A percentile compares a stretch with the other conserved stretches of the same genome.
Conservation (phyloP, 805 yeast species). For the Saccharomyces paradoxus region DNA sequence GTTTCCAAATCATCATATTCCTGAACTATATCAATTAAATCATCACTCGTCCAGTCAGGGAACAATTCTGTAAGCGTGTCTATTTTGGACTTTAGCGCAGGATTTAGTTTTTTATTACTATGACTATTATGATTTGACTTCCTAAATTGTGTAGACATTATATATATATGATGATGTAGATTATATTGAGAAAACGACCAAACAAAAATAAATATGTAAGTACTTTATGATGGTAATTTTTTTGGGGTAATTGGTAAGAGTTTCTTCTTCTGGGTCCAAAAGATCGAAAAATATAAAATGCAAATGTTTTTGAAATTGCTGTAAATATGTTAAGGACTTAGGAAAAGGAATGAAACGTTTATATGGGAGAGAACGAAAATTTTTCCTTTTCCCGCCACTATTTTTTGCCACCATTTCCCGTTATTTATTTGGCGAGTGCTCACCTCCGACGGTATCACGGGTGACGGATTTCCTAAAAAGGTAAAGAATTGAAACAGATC, state of each 20-base stretch:
- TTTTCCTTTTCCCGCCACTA: neutral
- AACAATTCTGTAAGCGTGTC: slow-evolving; percentile 71
- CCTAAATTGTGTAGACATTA: slow-evolving; percentile 14
- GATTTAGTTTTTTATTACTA: slow-evolving; percentile 21
- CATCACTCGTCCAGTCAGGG: slow-evolving; percentile 91
- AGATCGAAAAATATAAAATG: neutral
- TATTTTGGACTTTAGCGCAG: slow-evolving; percentile 35
- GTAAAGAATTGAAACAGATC: neutral
- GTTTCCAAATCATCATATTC: slow-evolving; percentile 74
- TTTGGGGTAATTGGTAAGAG: neutral
- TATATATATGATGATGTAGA: neutral
- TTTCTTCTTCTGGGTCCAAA: neutral
- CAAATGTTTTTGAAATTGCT: neutral
- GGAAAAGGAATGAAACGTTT: neutral
- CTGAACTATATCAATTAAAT: slow-evolving; percentile 61
- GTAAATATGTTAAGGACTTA: neutral
- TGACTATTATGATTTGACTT: slow-evolving; percentile 16
- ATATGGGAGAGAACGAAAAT: neutral
- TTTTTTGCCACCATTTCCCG: slow-evolving; percentile 1
- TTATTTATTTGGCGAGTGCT: neutral
- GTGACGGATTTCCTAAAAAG: neutral
- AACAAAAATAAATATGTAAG: neutral
- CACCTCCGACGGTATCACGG: neutral
- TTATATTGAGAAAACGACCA: neutral
- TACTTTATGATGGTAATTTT: neutral